These are phyloP conservation scores for Lipomyces yamanashiensis DNA, from an alignment of 805 yeast species.

Conservation along the genomic window DNA sequence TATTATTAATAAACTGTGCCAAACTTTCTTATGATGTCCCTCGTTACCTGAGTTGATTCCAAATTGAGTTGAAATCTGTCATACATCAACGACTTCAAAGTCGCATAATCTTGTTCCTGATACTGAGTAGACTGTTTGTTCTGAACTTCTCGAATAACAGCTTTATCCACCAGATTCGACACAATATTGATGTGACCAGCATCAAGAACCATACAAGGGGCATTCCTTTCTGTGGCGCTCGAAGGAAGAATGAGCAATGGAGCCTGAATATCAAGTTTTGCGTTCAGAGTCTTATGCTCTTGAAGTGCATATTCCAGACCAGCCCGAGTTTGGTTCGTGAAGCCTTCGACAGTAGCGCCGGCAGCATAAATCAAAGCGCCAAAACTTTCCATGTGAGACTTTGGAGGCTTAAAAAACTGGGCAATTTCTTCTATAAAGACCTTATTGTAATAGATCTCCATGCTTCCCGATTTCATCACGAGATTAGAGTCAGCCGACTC, in stretches of 20 bases:
- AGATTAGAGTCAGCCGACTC: conserved; percentile 80
- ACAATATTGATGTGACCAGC: conserved; percentile 90
- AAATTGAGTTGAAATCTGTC: conserved; percentile 79
- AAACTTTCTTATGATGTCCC: neutral
- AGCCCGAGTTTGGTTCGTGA: conserved; percentile 84
- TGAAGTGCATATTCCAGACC: conserved; percentile 93
- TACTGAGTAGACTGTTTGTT: conserved; percentile 59
- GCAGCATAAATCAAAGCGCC: conserved; percentile 94
- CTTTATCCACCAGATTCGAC: conserved; percentile 78
- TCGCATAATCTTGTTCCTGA: conserved; percentile 72
- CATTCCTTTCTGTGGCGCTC: conserved; percentile 73
- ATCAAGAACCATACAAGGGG: conserved; percentile 90
- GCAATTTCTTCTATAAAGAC: conserved; percentile 75
- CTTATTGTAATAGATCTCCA: conserved; percentile 90
- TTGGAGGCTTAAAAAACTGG: conserved; percentile 84
- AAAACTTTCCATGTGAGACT: conserved; percentile 80
- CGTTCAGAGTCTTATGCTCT: conserved; percentile 88
- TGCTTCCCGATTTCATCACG: conserved; percentile 74
- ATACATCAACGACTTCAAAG: conserved; percentile 79
- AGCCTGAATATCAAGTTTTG: conserved; percentile 88
- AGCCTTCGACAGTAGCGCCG: conserved; percentile 88
- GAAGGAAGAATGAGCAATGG: conserved; percentile 88
- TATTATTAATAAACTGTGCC: neutral
- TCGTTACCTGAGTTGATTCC: conserved; percentile 76
- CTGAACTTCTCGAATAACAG: conserved; percentile 69